These are phyloP conservation scores for Leishmania arabica DNA, from an alignment of 208 protist species.

Conservation along the genomic window DNA sequence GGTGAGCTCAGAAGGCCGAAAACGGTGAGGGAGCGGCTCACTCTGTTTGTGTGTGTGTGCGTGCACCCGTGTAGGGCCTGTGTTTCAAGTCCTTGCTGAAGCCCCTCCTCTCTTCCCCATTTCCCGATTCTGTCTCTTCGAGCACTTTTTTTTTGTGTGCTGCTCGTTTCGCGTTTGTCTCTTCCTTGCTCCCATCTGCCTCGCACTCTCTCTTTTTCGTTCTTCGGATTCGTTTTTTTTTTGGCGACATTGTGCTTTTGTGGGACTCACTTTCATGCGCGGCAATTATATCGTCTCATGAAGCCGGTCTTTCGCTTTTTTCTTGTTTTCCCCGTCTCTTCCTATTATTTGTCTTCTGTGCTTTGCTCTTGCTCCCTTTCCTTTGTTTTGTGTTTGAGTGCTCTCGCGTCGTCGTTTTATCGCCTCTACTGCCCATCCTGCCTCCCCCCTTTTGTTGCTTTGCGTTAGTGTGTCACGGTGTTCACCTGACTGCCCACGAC, in stretches of 20 bases:
- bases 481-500: neutral
- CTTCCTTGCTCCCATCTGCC: neutral
- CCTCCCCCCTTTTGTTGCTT: neutral
- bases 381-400: neutral
- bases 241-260: conserved; percentile 5
- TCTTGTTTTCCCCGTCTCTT: neutral
- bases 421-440: neutral
- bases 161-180: neutral
- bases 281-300: conserved; percentile 1
- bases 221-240: conserved; percentile 3
- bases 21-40: neutral
- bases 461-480: neutral
- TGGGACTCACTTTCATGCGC: conserved; percentile 7
- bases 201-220: conserved; percentile 4
- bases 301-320: neutral
- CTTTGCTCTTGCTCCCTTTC: neutral
- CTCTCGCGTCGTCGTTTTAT: neutral
- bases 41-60: neutral
- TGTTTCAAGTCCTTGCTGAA: neutral
- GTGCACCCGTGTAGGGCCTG: neutral
- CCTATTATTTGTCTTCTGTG: neutral
- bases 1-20: neutral
- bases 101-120: neutral
- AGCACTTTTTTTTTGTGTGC: neutral
- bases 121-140: conserved; percentile 7